These are phyloP conservation scores for Hemileccinum rubropunctum DNA, from an alignment of 768 basidiomycete species.

Conservation along the genomic window DNA sequence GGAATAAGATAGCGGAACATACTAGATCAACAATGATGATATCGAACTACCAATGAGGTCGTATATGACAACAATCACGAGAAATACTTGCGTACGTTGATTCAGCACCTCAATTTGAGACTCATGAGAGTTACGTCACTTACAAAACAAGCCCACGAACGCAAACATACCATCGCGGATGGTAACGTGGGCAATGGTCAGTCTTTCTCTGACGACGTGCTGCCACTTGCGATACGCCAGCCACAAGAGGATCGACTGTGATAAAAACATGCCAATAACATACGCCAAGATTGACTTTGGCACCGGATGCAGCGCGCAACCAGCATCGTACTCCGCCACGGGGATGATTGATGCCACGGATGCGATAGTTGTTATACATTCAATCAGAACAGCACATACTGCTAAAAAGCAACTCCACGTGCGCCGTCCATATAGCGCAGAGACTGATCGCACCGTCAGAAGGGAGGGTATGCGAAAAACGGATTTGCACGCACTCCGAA, in stretches of 20 bases:
- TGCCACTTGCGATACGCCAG: conserved; percentile 16
- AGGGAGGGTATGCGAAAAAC: not conserved
- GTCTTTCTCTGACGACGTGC: not conserved
- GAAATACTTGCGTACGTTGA: conserved; percentile 9
- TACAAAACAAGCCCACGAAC: conserved; percentile 15
- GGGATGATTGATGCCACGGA: conserved; percentile 3
- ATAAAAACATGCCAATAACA: conserved; percentile 4
- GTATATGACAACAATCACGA: conserved; percentile 1
- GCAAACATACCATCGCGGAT: conserved; percentile 22
- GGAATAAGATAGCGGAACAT: not conserved
- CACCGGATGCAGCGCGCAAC: conserved; percentile 6
- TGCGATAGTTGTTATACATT: conserved; percentile 5
- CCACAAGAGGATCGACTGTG: conserved; percentile 18
- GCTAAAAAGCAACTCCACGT: not conserved
- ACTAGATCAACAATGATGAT: conserved; percentile 14
- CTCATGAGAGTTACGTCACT: not conserved
- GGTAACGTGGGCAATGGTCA: conserved; percentile 14
- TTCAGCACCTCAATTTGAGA: not conserved
- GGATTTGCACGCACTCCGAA: conserved; percentile 19
- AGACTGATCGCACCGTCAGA: conserved; percentile 13
- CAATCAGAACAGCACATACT: conserved; percentile 8
- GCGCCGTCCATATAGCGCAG: conserved; percentile 13
- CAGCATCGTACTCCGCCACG: conserved; percentile 8
- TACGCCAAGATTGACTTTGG: conserved; percentile 6
- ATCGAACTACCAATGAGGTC: conserved; percentile 2